phyloP scores from a whole-genome alignment of 345 rosid genomes.

The Hypericum androsaemum region DNA sequence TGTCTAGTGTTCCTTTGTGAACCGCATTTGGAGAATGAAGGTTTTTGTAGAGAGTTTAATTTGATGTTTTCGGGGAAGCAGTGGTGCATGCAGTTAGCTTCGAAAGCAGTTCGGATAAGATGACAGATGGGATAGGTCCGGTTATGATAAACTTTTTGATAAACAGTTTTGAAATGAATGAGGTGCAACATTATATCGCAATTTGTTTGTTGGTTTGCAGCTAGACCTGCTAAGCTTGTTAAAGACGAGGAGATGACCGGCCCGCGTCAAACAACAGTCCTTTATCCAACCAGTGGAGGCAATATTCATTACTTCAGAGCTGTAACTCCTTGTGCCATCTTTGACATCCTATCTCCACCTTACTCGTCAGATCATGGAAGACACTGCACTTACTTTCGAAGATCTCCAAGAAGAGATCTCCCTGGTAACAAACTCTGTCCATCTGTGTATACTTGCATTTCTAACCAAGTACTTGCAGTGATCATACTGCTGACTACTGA shows the following conservation, averaged over 20 bases:
- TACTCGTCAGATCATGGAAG: constrained; percentile 35
- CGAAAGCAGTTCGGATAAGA: too few species aligned
- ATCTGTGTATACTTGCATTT: neutral
- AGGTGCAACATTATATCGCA: constrained; percentile 15
- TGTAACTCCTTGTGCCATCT: constrained; percentile 39
- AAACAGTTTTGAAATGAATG: neutral
- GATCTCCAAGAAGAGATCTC: constrained; percentile 2
- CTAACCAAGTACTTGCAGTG: too few species aligned
- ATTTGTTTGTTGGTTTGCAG: constrained; percentile 18
- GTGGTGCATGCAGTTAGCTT: too few species aligned
- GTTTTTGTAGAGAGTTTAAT: too few species aligned
- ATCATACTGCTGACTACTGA: neutral
- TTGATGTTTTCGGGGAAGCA: too few species aligned
- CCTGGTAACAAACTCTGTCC: neutral
- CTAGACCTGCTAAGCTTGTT: constrained; percentile 28
- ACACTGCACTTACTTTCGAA: constrained; percentile 31
- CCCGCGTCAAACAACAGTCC: constrained; percentile 24
- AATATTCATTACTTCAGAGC: constrained; percentile 44
- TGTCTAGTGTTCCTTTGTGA: too few species aligned
- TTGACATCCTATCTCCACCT: constrained; percentile 44
- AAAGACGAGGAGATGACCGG: constrained; percentile 20
- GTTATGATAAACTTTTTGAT: too few species aligned
- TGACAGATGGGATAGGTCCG: too few species aligned
- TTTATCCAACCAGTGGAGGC: constrained; percentile 41
- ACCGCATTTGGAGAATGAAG: too few species aligned